phyloP scores from a whole-genome alignment of 768 basidiomycete species.

The Leccinum ochraceum region DNA sequence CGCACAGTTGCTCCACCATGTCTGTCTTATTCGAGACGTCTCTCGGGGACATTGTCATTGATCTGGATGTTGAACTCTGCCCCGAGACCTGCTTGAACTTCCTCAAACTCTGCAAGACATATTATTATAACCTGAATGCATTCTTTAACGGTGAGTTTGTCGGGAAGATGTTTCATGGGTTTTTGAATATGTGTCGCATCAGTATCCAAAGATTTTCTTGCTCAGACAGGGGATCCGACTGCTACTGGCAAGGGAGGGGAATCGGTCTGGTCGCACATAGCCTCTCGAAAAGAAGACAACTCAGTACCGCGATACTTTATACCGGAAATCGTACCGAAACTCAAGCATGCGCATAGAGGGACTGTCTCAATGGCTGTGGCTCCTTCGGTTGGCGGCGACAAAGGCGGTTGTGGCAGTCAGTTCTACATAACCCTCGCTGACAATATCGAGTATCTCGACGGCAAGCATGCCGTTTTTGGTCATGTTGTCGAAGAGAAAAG shows the following conservation, averaged over 20 bases:
- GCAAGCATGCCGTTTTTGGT: conserved; percentile 92
- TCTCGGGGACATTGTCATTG: conserved; percentile 94
- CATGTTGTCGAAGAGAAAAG: conserved; percentile 83
- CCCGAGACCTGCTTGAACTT: conserved; percentile 95
- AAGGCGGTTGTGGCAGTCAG: conserved; percentile 89
- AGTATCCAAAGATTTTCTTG: conserved; percentile 98
- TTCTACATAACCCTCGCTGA: conserved; percentile 95
- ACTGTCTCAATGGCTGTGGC: conserved; percentile 98
- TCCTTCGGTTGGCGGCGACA: conserved; percentile 65
- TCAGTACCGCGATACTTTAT: conserved; percentile 74
- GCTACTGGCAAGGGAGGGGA: conserved; percentile 94
- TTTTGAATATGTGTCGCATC: conserved; percentile 6
- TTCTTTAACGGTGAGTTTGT: conserved; percentile 90
- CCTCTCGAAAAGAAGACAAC: conserved; percentile 41
- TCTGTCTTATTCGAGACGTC: conserved; percentile 97
- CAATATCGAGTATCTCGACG: conserved; percentile 93
- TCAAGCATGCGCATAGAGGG: conserved; percentile 84
- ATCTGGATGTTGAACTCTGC: conserved; percentile 88
- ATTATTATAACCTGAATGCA: conserved; percentile 95
- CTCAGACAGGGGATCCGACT: conserved; percentile 94
- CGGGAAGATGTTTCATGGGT: background rate
- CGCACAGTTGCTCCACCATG: conserved; percentile 46
- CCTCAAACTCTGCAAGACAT: conserved; percentile 94
- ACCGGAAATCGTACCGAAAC: conserved; percentile 76
- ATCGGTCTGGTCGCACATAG: conserved; percentile 79